A percentile compares a stretch with the other conserved stretches of the same genome.
Evolutionary conservation across 169 alveolate genomes (phyloP).

Genomic region (Cryptosporidium baileyi): DNA sequence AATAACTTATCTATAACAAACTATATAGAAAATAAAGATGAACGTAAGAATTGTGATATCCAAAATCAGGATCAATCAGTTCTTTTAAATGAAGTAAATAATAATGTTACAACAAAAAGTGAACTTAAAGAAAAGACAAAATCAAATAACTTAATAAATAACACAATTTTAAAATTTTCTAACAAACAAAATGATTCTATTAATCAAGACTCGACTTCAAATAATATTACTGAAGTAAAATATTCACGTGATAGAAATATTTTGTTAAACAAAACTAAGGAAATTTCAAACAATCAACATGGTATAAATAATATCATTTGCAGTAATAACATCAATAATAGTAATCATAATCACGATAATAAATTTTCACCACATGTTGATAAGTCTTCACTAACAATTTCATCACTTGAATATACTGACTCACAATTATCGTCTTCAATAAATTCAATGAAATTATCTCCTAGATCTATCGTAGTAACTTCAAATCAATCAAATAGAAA

Average conservation of each 20-base stretch:
- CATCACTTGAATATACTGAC: slow-evolving; percentile 55
- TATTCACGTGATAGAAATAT: not conserved
- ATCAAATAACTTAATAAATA: not conserved
- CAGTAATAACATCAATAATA: not conserved
- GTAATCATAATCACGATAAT: too few species aligned
- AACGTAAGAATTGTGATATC: not conserved
- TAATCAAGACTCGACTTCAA: too few species aligned
- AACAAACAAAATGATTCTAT: too few species aligned
- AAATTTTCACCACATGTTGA: too few species aligned
- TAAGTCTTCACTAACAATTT: slow-evolving; percentile 12
- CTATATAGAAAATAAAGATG: not conserved
- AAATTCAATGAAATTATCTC: slow-evolving; percentile 42
- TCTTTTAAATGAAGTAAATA: not conserved
- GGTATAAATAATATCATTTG: not conserved
- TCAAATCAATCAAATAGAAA: slow-evolving; percentile 23
- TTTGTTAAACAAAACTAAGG: not conserved
- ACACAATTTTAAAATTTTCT: not conserved
- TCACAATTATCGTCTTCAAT: slow-evolving; percentile 53
- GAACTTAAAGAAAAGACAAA: not conserved
- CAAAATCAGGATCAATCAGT: not conserved
- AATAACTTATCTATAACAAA: not conserved
- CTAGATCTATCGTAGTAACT: slow-evolving; percentile 6
- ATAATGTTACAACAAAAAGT: not conserved
- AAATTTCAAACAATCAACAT: not conserved
- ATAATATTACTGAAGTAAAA: too few species aligned